Evolutionary conservation across 495 filamentous ascomycete genomes (phyloP).

Genomic region (Podospora fimiseda): DNA sequence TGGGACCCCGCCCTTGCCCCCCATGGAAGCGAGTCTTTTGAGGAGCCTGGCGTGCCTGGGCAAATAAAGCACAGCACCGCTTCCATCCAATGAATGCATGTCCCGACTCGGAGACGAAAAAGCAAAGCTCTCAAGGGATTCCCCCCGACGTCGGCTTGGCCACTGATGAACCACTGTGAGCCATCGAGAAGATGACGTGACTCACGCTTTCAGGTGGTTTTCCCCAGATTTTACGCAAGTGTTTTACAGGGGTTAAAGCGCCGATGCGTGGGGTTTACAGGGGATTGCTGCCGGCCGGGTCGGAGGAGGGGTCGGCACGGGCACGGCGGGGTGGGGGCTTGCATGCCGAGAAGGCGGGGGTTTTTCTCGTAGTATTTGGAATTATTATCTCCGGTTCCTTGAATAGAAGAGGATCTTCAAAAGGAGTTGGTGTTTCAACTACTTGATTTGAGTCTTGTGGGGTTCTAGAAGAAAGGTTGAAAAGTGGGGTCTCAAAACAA

Average conservation of each 20-base stretch:
- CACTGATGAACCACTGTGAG: neutral
- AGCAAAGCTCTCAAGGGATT: neutral
- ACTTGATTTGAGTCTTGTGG: too few species aligned
- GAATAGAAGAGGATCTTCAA: too few species aligned
- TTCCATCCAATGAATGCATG: constrained; percentile 6
- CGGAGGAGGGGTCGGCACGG: constrained; percentile 3
- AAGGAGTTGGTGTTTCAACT: too few species aligned
- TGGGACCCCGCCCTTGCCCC: neutral
- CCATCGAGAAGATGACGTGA: constrained; percentile 16
- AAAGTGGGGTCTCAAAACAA: too few species aligned
- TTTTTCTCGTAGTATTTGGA: neutral
- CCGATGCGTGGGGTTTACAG: constrained; percentile 15
- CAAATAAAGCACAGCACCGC: too few species aligned
- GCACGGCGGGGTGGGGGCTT: neutral
- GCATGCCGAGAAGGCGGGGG: too few species aligned
- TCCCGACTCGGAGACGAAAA: neutral
- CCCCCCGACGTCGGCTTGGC: constrained; percentile 12
- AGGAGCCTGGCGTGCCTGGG: constrained; percentile 4
- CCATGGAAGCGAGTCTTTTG: neutral
- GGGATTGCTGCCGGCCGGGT: constrained; percentile 4
- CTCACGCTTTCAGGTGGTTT: constrained; percentile 4
- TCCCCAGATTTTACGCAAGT: constrained; percentile 22
- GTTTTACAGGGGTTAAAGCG: constrained; percentile 17
- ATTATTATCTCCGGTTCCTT: too few species aligned
- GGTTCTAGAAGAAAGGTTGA: too few species aligned